Percentiles rank a stretch among this genome's conserved stretches.
phyloP scores from a whole-genome alignment of 129 eudicot genomes.

The Pseudognaphalium luteoalbum region DNA sequence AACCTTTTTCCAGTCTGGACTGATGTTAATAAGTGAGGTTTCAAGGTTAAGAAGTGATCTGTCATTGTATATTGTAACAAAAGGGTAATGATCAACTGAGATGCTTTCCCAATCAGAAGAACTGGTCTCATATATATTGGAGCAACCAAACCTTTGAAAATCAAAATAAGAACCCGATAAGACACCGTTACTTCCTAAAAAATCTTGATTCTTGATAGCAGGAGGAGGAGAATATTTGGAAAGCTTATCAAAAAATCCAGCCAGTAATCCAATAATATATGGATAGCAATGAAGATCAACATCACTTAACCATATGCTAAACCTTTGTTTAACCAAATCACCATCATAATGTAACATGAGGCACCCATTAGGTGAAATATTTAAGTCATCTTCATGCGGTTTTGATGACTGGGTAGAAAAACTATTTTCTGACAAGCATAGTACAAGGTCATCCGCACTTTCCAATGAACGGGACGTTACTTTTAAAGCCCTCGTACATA shows the following conservation, averaged over 20 bases:
- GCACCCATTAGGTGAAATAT: slow-evolving; percentile 42
- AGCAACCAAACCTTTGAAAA: slow-evolving; percentile 53
- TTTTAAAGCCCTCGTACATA: slow-evolving; percentile 45
- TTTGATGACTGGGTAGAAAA: slow-evolving; percentile 25
- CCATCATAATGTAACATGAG: slow-evolving; percentile 56
- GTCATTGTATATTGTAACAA: slow-evolving; percentile 46
- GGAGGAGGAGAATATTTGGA: slow-evolving; percentile 31
- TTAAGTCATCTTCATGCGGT: slow-evolving; percentile 26
- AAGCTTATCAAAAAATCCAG: slow-evolving; percentile 58
- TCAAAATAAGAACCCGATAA: slow-evolving; percentile 42
- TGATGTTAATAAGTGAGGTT: slow-evolving; percentile 38
- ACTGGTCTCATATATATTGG: slow-evolving; percentile 43
- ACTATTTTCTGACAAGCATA: slow-evolving; percentile 46
- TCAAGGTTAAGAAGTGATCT: slow-evolving; percentile 49
- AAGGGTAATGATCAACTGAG: slow-evolving; percentile 59
- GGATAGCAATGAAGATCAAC: slow-evolving; percentile 82
- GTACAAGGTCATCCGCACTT: slow-evolving; percentile 32
- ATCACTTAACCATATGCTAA: slow-evolving; percentile 46
- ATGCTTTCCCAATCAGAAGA: slow-evolving; percentile 53
- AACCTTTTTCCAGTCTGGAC: slow-evolving; percentile 52
- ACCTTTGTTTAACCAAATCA: slow-evolving; percentile 32
- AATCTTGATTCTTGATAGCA: slow-evolving; percentile 28
- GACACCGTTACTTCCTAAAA: slow-evolving; percentile 28
- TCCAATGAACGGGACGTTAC: slow-evolving; percentile 40
- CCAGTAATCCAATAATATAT: slow-evolving; percentile 50